Evolutionary conservation across 495 filamentous ascomycete genomes (phyloP).

Genomic region (Penicillium waksmanii): DNA sequence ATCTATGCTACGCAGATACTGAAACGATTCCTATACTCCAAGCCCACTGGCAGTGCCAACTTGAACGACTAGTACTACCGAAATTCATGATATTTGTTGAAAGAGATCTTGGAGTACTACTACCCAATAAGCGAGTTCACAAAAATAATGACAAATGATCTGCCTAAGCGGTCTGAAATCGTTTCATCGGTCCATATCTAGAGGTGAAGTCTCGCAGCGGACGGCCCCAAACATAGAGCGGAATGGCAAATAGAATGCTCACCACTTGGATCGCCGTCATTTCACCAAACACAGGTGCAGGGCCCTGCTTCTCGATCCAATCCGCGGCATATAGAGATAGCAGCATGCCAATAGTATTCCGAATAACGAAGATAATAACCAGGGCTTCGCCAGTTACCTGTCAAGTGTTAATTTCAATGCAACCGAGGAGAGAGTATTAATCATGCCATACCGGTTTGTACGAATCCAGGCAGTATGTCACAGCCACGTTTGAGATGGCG

Average conservation of each 20-base stretch:
- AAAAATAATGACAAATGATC: neutral
- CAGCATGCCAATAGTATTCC: constrained; percentile 40
- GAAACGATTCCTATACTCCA: too few relatives aligned
- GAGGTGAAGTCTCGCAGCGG: constrained; percentile 24
- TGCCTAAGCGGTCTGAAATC: constrained; percentile 16
- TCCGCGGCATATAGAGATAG: constrained; percentile 33
- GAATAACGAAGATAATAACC: constrained; percentile 39
- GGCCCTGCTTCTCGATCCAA: constrained; percentile 35
- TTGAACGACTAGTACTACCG: too few relatives aligned
- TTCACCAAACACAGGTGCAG: constrained; percentile 34
- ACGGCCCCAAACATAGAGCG: constrained; percentile 30
- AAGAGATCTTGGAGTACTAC: too few relatives aligned
- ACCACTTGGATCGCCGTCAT: constrained; percentile 36
- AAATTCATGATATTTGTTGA: too few relatives aligned
- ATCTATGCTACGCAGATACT: too few relatives aligned
- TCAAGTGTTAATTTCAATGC: neutral
- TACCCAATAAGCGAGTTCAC: too few relatives aligned
- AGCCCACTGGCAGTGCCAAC: too few relatives aligned
- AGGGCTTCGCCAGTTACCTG: constrained; percentile 35
- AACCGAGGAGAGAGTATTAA: neutral
- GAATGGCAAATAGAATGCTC: constrained; percentile 31
- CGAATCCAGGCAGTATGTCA: constrained; percentile 38
- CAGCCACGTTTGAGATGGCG: constrained; percentile 39
- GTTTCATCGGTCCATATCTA: constrained; percentile 39
- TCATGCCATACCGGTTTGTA: constrained; percentile 31